A percentile compares a stretch with the other conserved stretches of the same genome.
These are phyloP conservation scores for Clavispora fructus DNA, from an alignment of 805 yeast species.

Conservation along the genomic window DNA sequence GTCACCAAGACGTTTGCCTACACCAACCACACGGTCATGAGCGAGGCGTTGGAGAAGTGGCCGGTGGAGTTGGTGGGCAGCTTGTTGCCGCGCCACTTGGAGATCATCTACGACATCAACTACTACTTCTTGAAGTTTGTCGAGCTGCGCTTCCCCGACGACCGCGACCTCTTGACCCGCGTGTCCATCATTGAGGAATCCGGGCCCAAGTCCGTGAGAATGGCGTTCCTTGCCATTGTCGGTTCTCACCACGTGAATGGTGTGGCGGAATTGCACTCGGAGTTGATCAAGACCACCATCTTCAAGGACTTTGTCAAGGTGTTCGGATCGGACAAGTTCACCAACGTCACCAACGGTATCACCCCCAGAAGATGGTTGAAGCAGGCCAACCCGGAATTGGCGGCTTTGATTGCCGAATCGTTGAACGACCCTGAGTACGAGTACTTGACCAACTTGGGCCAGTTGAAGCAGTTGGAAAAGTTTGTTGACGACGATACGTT, in stretches of 20 bases:
- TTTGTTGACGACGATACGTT: conserved; percentile 66
- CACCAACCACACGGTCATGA: conserved; percentile 93
- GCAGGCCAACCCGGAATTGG: conserved; percentile 83
- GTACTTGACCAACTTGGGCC: conserved; percentile 62
- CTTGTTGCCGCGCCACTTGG: conserved; percentile 85
- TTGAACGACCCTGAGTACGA: conserved; percentile 61
- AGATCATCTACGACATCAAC: conserved; percentile 83
- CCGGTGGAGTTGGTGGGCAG: conserved; percentile 76
- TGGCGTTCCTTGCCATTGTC: conserved; percentile 87
- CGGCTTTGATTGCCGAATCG: conserved; percentile 66
- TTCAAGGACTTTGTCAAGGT: conserved; percentile 84
- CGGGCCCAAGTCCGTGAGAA: conserved; percentile 74
- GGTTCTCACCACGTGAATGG: conserved; percentile 95
- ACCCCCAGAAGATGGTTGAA: conserved; percentile 96
- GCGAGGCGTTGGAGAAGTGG: conserved; percentile 95
- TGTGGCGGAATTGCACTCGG: conserved; percentile 93
- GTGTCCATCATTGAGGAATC: conserved; percentile 87
- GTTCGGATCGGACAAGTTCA: conserved; percentile 78
- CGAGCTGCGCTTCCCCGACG: conserved; percentile 70
- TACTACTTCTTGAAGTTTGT: conserved; percentile 71
- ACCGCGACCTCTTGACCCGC: conserved; percentile 55
- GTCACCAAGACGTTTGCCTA: conserved; percentile 80
- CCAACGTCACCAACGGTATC: conserved; percentile 90
- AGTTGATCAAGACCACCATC: conserved; percentile 80
- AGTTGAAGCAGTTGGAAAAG: conserved; percentile 61